Conservation (phyloP, 1,139 yeast genomes). For the Kodamaea suecica region DNA sequence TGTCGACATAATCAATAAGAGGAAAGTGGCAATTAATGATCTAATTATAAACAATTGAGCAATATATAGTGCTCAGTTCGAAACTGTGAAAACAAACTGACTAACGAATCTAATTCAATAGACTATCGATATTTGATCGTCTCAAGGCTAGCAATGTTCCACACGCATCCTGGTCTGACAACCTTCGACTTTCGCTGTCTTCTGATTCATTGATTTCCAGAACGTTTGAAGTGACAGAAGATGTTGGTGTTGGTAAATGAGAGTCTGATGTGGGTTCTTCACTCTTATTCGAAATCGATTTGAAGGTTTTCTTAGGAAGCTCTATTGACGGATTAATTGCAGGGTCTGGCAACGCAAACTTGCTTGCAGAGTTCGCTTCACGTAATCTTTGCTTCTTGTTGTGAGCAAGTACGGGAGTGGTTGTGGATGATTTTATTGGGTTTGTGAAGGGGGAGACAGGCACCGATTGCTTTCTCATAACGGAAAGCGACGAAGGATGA, state of each 20-base stretch:
- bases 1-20: no score
- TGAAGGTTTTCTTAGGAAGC: slow-evolving; percentile 27
- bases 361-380: no score
- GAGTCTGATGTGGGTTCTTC: slow-evolving; percentile 8
- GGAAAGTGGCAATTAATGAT: no score
- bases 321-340: slow-evolving; percentile 25
- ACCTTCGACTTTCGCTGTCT: slow-evolving; percentile 14
- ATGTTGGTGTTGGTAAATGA: slow-evolving; percentile 6
- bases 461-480: slow-evolving; percentile 11
- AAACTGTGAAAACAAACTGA: no score
- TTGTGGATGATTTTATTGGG: slow-evolving; percentile 9
- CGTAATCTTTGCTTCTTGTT: slow-evolving; percentile 5
- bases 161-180: slow-evolving; percentile 37
- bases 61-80: no score
- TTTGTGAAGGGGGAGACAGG: slow-evolving; percentile 17
- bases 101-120: slow-evolving; percentile 41
- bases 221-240: slow-evolving; percentile 4
- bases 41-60: no score
- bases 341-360: slow-evolving; percentile 41
- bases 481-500: slow-evolving; percentile 1
- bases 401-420: slow-evolving; percentile 8
- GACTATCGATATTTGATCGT: slow-evolving; percentile 42
- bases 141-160: slow-evolving; percentile 42
- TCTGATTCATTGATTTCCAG: slow-evolving; percentile 15
- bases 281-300: slow-evolving; percentile 16